Conservation (phyloP, 2,329 filamentous ascomycete species). For the Aureobasidium leucospermi region DNA sequence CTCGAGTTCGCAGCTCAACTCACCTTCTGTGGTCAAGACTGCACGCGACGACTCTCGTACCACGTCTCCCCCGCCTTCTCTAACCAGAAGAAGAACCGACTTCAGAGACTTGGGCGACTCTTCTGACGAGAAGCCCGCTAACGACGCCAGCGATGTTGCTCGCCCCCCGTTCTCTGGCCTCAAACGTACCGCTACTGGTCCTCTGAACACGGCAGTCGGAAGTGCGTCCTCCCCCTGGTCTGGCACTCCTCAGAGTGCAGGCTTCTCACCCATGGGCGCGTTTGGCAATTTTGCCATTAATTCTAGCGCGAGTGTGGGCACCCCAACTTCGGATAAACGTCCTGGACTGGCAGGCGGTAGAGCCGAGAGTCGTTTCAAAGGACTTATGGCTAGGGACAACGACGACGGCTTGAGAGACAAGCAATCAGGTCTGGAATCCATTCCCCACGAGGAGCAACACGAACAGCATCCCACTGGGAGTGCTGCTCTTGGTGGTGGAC, state of each 20-base stretch:
- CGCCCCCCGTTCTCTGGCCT: slow-evolving; percentile 43
- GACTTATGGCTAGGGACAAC: slow-evolving; percentile 71
- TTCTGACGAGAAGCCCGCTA: slow-evolving; percentile 27
- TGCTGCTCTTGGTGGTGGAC: slow-evolving; percentile 66
- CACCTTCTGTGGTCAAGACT: slow-evolving; percentile 42
- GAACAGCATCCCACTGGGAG: slow-evolving; percentile 59
- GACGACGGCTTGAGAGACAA: slow-evolving; percentile 58
- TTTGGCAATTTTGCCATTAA: slow-evolving; percentile 85
- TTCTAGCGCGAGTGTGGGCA: slow-evolving; percentile 40
- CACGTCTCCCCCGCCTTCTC: slow-evolving; percentile 52
- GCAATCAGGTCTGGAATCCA: slow-evolving; percentile 46
- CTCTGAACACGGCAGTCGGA: slow-evolving; percentile 43
- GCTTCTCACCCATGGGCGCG: slow-evolving; percentile 67
- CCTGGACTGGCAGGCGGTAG: slow-evolving; percentile 57
- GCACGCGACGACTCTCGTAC: slow-evolving; percentile 54
- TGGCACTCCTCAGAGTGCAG: slow-evolving; percentile 51
- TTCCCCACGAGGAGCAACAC: slow-evolving; percentile 47
- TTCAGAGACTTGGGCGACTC: slow-evolving; percentile 42
- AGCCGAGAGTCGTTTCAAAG: slow-evolving; percentile 78
- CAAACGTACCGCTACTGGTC: slow-evolving; percentile 50
- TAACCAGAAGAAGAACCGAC: slow-evolving; percentile 56
- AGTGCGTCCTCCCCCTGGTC: slow-evolving; percentile 51
- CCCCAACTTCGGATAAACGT: slow-evolving; percentile 61
- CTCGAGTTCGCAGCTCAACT: slow-evolving; percentile 33
- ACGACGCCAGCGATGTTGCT: slow-evolving; percentile 28